A percentile compares a stretch with the other conserved stretches of the same genome.
phyloP scores from a whole-genome alignment of 1,139 yeast genomes.

The Taiozyma sp. region DNA sequence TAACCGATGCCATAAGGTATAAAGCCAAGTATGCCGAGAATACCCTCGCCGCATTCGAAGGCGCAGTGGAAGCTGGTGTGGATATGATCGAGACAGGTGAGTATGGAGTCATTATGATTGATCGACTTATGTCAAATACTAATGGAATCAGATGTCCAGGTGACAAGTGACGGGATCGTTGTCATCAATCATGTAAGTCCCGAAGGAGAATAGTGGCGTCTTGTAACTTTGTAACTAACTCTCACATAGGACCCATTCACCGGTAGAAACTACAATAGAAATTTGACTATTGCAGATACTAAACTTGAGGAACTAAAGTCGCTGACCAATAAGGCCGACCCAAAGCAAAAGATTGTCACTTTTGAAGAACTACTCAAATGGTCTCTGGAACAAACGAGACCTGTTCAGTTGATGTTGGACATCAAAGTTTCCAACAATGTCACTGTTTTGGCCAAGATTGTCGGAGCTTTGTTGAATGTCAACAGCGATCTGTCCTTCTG shows the following conservation, averaged over 20 bases:
- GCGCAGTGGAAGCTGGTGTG: conserved; percentile 68
- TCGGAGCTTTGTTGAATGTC: conserved; percentile 43
- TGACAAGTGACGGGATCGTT: conserved; percentile 65
- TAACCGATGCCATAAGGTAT: conserved; percentile 5
- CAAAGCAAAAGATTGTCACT: conserved; percentile 55
- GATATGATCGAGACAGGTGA: conserved; percentile 38
- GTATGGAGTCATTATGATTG: conserved; percentile 22
- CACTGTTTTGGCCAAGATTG: conserved; percentile 47
- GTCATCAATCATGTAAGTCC: conserved; percentile 57
- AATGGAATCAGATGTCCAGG: conserved; percentile 54
- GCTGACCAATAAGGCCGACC: conserved; percentile 48
- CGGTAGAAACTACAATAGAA: conserved; percentile 31
- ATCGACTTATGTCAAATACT: conserved; percentile 32
- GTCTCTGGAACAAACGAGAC: conserved; percentile 40
- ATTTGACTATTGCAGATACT: conserved; percentile 33
- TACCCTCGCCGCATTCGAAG: conserved; percentile 66
- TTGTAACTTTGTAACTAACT: neutral
- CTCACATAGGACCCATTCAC: conserved; percentile 27
- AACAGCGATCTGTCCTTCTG: conserved; percentile 56
- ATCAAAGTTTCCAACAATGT: conserved; percentile 71
- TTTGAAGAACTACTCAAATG: conserved; percentile 57
- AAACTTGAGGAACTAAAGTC: conserved; percentile 39
- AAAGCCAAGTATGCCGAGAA: conserved; percentile 71
- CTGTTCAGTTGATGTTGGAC: conserved; percentile 59
- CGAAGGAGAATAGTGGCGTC: neutral